Percentiles rank a stretch among this genome's conserved stretches.
These are phyloP conservation scores for Sindora glabra DNA, from an alignment of 306 rosid species.

Conservation along the genomic window DNA sequence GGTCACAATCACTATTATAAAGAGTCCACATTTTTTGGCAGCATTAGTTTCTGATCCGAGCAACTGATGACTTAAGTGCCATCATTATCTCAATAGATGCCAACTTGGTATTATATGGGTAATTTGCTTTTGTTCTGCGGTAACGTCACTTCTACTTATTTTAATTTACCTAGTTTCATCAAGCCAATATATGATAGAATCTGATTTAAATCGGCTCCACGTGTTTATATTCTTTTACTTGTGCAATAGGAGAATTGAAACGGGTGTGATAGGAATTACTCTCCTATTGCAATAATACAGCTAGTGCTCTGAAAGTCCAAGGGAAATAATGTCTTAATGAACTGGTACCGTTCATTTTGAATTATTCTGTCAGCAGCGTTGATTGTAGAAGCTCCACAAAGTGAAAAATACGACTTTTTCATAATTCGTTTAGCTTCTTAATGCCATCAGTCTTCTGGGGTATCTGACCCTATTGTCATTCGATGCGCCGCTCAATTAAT, in stretches of 20 bases:
- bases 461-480: neutral
- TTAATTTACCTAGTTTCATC: too few species aligned
- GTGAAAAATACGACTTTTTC: constrained; percentile 9
- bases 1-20: constrained; percentile 24
- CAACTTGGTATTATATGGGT: neutral
- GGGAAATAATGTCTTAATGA: constrained; percentile 1
- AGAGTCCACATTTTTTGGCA: constrained; percentile 33
- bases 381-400: constrained; percentile 15
- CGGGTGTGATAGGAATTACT: too few species aligned
- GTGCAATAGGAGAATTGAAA: too few species aligned
- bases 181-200: too few species aligned
- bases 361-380: neutral
- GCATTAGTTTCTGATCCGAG: constrained; percentile 14
- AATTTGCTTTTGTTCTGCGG: neutral
- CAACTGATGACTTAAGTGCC: constrained; percentile 6
- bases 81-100: constrained; percentile 7
- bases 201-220: too few species aligned
- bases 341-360: neutral
- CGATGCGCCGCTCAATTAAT: constrained; percentile 2
- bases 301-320: neutral
- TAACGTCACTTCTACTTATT: too few species aligned
- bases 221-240: too few species aligned
- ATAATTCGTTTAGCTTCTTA: neutral
- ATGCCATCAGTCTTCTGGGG: neutral
- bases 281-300: constrained; percentile 3